These are phyloP conservation scores for Rubus idaeus DNA, from an alignment of 306 rosid genomes.

Conservation along the genomic window DNA sequence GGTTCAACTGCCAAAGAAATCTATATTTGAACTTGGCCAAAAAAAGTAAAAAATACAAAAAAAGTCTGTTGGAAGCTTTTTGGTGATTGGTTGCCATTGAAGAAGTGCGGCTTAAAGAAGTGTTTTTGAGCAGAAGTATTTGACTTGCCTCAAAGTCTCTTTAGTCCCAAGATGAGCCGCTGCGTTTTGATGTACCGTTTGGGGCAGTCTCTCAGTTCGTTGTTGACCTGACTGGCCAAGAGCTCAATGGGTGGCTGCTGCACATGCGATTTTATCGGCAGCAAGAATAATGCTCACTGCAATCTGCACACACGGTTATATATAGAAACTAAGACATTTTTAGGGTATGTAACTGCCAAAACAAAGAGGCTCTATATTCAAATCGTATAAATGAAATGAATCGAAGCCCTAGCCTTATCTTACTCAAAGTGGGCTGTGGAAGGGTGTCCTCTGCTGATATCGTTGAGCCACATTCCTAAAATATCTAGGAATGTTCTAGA, in stretches of 20 bases:
- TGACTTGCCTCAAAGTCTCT: not conserved
- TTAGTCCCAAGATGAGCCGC: no score
- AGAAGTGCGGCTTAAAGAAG: not conserved
- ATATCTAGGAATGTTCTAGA: not conserved
- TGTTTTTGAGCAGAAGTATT: not conserved
- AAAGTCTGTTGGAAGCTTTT: not conserved
- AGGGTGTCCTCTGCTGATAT: not conserved
- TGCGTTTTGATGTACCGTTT: not conserved
- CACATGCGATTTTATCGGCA: not conserved
- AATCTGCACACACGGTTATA: not conserved
- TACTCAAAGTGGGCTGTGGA: constrained; percentile 1
- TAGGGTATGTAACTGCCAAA: not conserved
- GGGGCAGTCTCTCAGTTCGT: not conserved
- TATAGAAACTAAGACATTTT: not conserved
- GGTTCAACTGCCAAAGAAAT: not conserved
- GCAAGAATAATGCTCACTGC: not conserved
- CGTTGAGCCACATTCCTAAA: not conserved
- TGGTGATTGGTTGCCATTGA: not conserved
- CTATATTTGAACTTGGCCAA: not conserved
- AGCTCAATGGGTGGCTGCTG: not conserved
- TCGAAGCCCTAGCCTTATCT: not conserved
- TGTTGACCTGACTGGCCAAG: not conserved
- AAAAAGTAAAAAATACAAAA: no score
- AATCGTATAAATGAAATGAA: not conserved
- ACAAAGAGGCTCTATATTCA: not conserved